Percentiles rank a stretch among this genome's conserved stretches.
Conservation (phyloP, 1,139 yeast genomes). For the Sugiyamaella xylanicola region DNA sequence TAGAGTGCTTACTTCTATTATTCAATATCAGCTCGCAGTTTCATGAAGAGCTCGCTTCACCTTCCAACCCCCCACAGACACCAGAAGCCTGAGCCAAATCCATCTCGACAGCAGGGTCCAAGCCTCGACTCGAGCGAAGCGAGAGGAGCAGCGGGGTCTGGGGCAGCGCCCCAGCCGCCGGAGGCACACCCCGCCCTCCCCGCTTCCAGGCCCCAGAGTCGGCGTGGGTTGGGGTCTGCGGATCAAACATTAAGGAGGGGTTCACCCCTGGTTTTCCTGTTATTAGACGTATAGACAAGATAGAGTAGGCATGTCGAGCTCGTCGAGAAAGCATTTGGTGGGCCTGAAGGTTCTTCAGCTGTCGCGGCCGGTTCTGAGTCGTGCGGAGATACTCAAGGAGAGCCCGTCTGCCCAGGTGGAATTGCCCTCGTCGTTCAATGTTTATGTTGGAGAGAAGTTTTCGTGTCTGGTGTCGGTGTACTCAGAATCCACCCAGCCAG, state of each 20-base stretch:
- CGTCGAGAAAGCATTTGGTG: constrained; percentile 24
- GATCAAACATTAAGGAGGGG: neutral
- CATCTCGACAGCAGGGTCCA: neutral
- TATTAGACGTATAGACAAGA: neutral
- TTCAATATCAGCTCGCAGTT: no score
- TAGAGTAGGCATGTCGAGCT: neutral
- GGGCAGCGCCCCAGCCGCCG: neutral
- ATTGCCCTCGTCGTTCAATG: constrained; percentile 33
- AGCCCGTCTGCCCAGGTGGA: constrained; percentile 27
- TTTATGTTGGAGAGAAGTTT: constrained; percentile 40
- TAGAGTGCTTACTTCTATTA: no score
- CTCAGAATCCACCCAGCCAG: constrained; percentile 17
- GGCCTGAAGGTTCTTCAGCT: constrained; percentile 38
- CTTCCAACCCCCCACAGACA: no score
- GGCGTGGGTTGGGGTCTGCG: neutral
- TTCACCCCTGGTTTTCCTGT: neutral
- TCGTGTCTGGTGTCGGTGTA: constrained; percentile 34
- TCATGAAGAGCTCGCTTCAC: no score
- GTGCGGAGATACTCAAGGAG: constrained; percentile 22
- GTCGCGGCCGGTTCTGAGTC: constrained; percentile 35
- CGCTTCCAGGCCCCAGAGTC: neutral
- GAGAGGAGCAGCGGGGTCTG: neutral
- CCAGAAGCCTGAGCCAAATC: no score
- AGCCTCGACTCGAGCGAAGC: neutral
- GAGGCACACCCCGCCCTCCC: neutral